Evolutionary conservation across 768 basidiomycete genomes (phyloP).

Genomic region (Mycena epipterygia): DNA sequence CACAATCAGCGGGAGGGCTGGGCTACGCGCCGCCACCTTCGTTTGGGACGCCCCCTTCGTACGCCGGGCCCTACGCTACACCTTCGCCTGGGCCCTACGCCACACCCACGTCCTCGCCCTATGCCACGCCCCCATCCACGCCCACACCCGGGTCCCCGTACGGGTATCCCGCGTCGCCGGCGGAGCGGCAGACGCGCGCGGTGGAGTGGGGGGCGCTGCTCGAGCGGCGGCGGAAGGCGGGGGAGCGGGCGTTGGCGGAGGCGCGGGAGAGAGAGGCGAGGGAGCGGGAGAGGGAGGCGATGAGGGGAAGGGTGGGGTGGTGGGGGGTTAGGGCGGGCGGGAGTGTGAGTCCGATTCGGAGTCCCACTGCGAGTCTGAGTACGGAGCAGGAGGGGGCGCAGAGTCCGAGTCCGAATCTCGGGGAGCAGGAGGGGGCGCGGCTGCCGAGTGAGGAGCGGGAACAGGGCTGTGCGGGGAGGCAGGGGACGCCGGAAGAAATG

Average conservation of each 20-base stretch:
- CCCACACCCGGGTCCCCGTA: not conserved
- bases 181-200: slow-evolving; percentile 34
- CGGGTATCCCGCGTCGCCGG: not conserved
- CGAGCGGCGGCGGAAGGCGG: slow-evolving; percentile 25
- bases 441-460: no score
- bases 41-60: no score
- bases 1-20: no score
- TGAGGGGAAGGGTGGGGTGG: slow-evolving; percentile 4
- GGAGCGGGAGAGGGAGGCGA: not conserved
- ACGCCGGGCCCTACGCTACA: no score
- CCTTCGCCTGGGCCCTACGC: no score
- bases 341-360: no score
- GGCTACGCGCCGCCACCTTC: no score
- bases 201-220: slow-evolving; percentile 35
- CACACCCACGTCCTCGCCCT: not conserved
- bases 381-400: no score
- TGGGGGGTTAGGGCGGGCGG: slow-evolving; percentile 5
- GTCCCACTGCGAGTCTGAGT: no score
- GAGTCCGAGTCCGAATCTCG: no score
- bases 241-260: slow-evolving; percentile 28
- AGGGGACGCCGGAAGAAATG: not conserved
- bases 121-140: not conserved
- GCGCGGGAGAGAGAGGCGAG: slow-evolving; percentile 18
- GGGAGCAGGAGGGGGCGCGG: no score
- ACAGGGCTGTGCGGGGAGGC: not conserved